phyloP scores from a whole-genome alignment of 1,284 basidiomycete species.

The Ceratobasidium sp. region DNA sequence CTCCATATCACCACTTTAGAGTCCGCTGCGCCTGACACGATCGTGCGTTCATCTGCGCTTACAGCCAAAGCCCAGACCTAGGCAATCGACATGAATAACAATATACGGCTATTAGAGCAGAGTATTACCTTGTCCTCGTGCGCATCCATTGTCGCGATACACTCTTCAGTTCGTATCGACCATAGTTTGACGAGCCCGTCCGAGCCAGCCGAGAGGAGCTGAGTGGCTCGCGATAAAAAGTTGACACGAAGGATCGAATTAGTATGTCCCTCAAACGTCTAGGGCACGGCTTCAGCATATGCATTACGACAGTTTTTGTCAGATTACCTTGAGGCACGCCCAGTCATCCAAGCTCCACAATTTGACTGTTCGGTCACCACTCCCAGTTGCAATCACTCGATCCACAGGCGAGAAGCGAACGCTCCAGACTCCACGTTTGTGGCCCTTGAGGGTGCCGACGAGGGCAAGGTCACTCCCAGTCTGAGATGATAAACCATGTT shows the following conservation, averaged over 20 bases:
- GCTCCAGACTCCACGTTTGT: slow-evolving; percentile 96
- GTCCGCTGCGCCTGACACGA: slow-evolving; percentile 94
- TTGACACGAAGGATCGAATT: slow-evolving; percentile 95
- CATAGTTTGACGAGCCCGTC: slow-evolving; percentile 97
- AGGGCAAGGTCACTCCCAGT: slow-evolving; percentile 65
- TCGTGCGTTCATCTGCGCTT: slow-evolving; percentile 74
- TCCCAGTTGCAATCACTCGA: slow-evolving; percentile 88
- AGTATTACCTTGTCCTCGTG: slow-evolving; percentile 90
- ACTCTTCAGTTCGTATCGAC: slow-evolving; percentile 90
- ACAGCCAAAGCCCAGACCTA: slow-evolving; percentile 94
- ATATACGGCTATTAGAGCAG: too few species aligned
- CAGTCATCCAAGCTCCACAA: slow-evolving; percentile 94
- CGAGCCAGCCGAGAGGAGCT: slow-evolving; percentile 87
- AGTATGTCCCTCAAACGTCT: slow-evolving; percentile 96
- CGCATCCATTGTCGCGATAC: slow-evolving; percentile 88
- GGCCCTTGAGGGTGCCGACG: slow-evolving; percentile 92
- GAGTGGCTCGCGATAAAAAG: slow-evolving; percentile 84
- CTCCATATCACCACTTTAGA: slow-evolving; percentile 93
- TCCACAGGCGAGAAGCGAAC: slow-evolving; percentile 88
- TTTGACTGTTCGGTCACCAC: slow-evolving; percentile 93
- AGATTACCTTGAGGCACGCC: slow-evolving; percentile 74
- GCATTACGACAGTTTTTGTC: neutral
- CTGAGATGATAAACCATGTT: slow-evolving; percentile 47
- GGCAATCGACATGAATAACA: slow-evolving; percentile 9
- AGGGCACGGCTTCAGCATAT: slow-evolving; percentile 5